Evolutionary conservation across 331 rosid genomes (phyloP).

Genomic region (Malus hybrid): DNA sequence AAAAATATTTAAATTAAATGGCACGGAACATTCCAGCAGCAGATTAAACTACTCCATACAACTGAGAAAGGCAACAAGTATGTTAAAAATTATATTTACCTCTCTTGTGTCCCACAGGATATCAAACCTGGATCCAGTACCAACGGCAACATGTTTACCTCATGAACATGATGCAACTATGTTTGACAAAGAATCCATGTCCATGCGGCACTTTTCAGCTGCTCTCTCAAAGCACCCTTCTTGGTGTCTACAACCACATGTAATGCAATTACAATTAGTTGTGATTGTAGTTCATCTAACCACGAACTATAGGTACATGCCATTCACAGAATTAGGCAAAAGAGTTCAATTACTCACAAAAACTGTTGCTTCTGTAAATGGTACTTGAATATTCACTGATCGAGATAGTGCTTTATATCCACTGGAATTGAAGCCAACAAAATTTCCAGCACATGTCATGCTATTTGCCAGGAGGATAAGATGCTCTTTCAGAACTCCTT

Average conservation of each 20-base stretch:
- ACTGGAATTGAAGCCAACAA: constrained; percentile 79
- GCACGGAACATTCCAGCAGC: neutral
- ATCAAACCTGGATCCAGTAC: constrained; percentile 89
- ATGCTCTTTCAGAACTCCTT: constrained; percentile 96
- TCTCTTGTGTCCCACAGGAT: constrained; percentile 65
- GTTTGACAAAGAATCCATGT: constrained; percentile 67
- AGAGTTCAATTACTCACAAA: constrained; percentile 49
- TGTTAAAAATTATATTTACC: constrained; percentile 31
- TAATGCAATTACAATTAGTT: constrained; percentile 3
- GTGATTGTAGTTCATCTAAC: neutral
- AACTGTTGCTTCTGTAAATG: constrained; percentile 93
- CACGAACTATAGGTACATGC: neutral
- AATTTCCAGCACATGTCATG: constrained; percentile 85
- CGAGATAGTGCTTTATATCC: constrained; percentile 82
- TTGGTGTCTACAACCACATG: constrained; percentile 63
- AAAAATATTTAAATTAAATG: constrained; percentile 1
- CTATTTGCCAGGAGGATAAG: constrained; percentile 85
- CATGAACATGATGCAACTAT: constrained; percentile 93
- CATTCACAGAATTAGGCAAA: neutral
- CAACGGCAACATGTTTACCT: constrained; percentile 89
- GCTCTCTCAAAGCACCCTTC: constrained; percentile 89
- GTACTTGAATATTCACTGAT: constrained; percentile 66
- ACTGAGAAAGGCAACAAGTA: neutral
- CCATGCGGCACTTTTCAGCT: constrained; percentile 61
- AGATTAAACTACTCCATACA: neutral